Conservation (phyloP, 2,329 filamentous ascomycete genomes). For the Aspergillus udagawae region DNA sequence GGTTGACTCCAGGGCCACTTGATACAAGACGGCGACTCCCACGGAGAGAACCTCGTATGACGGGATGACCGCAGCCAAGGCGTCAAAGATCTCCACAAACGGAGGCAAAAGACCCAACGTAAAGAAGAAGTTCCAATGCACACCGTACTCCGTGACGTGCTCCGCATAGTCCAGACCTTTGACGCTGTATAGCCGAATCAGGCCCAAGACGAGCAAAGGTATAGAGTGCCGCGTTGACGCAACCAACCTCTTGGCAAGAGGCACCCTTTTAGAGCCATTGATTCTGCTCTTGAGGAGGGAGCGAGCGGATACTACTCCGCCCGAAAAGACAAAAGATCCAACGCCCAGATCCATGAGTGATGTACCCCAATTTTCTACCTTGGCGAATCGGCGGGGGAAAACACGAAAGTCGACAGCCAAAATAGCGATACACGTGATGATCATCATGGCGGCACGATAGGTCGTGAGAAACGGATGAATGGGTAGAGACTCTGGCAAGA, state of each 20-base stretch:
- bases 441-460: constrained; percentile 88
- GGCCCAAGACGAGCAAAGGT: constrained; percentile 73
- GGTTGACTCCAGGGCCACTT: constrained; percentile 71
- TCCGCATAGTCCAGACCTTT: constrained; percentile 96
- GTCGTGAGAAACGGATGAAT: constrained; percentile 88
- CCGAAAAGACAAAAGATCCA: constrained; percentile 94
- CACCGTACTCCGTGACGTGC: constrained; percentile 94
- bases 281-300: constrained; percentile 68
- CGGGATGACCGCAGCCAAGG: constrained; percentile 64
- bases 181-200: constrained; percentile 79
- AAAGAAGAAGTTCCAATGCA: constrained; percentile 99
- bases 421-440: constrained; percentile 84
- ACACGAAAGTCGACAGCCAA: constrained; percentile 94
- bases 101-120: constrained; percentile 84
- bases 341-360: constrained; percentile 99
- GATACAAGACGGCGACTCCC: constrained; percentile 65
- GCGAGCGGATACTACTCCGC: constrained; percentile 83
- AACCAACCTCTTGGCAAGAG: constrained; percentile 56
- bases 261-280: constrained; percentile 40
- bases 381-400: constrained; percentile 91
- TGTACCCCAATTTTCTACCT: constrained; percentile 98
- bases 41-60: constrained; percentile 75
- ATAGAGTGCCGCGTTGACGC: constrained; percentile 73
- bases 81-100: constrained; percentile 79
- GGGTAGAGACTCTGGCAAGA: constrained; percentile 55